Evolutionary conservation across 176 grass and related monocot genomes (phyloP), one percentile per base, ranked within the genome.

Genomic region (Triticum dicoccoides): DNA sequence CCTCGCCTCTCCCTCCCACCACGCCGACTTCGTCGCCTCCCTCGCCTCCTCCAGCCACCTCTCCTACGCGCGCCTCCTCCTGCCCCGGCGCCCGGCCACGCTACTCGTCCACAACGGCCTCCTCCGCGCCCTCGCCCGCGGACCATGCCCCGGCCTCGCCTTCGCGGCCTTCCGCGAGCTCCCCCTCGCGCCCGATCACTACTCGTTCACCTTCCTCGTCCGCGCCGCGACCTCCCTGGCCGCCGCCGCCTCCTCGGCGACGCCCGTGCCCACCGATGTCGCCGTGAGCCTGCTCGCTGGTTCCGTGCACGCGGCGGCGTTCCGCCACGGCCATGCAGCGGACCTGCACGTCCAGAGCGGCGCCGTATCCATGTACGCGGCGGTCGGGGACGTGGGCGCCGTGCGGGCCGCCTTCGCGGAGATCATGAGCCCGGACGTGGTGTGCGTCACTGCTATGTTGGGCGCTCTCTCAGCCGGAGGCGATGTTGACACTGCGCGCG

Each of bases 281-380:
- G 14, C 2, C 13, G 42, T 38, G 69, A 9, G 15, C 37, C 79
- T 71, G 73, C 39, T 64, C 37, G 88, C 79, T 8, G 61, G 52
- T 32, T 86, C 87, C 27, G 89, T 91, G 37, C 91, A 97, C 64
- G 87, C 73, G 17, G 87, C 89, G 12, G 84, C 88, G 33, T 71
- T 92, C 38, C 69, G 87, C 47, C 69, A 52, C 29, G 92, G 95
- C 42, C 88, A 91, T 73, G 91, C 70, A 39, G 74, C 77, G 4
- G 83, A 92, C 87, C 82, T 44, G n/a, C 89, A 95, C 85, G 92
- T 95, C 30, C 91, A 93, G 80, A 95, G 91, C 83, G 81, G 84
- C 5, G 85, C 87, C 58, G 82, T 98, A 37, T 88, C 90, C 68
- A 91, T 98, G 91, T 98, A 98, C 89, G 91, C 89, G 25, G 88